A percentile compares a stretch with the other conserved stretches of the same genome.
phyloP scores from a whole-genome alignment of 2,329 filamentous ascomycete genomes.

The Trichoderma sp. region DNA sequence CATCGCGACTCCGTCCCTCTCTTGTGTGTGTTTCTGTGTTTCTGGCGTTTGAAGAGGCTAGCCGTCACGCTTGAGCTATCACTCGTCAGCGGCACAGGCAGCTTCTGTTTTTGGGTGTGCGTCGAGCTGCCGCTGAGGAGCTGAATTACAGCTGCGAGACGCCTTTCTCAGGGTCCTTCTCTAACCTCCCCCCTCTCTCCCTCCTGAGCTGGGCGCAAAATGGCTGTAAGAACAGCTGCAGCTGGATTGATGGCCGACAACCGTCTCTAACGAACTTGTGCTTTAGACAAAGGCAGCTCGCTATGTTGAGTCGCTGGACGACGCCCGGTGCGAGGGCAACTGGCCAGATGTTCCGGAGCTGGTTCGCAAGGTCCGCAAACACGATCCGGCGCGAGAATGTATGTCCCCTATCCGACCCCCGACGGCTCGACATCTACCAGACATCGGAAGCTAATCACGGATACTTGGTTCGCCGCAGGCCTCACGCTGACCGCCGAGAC shows the following conservation, averaged over 20 bases:
- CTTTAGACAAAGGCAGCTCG: constrained; percentile 71
- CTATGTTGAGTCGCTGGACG: constrained; percentile 82
- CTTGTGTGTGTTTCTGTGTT: neutral
- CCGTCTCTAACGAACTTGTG: constrained; percentile 31
- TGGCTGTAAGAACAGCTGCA: constrained; percentile 40
- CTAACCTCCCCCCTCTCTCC: neutral
- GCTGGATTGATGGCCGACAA: neutral
- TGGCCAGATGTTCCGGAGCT: constrained; percentile 88
- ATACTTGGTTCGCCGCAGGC: constrained; percentile 49
- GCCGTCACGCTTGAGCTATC: neutral
- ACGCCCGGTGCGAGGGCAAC: constrained; percentile 81
- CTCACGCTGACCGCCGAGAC: constrained; percentile 69
- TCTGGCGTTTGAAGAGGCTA: constrained; percentile 6
- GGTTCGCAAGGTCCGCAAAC: constrained; percentile 90
- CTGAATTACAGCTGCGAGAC: constrained; percentile 32
- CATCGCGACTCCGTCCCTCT: constrained; percentile 10
- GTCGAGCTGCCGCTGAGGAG: constrained; percentile 29
- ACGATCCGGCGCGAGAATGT: constrained; percentile 86
- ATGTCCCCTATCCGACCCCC: constrained; percentile 43
- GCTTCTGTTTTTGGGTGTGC: constrained; percentile 10
- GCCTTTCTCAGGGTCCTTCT: constrained; percentile 18
- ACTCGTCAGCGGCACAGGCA: constrained; percentile 8
- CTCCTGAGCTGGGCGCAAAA: constrained; percentile 40
- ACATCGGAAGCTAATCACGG: constrained; percentile 19
- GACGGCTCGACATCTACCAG: constrained; percentile 27